These are phyloP conservation scores for Penicillium sp. DNA, from an alignment of 2,329 filamentous ascomycete species.

Conservation along the genomic window DNA sequence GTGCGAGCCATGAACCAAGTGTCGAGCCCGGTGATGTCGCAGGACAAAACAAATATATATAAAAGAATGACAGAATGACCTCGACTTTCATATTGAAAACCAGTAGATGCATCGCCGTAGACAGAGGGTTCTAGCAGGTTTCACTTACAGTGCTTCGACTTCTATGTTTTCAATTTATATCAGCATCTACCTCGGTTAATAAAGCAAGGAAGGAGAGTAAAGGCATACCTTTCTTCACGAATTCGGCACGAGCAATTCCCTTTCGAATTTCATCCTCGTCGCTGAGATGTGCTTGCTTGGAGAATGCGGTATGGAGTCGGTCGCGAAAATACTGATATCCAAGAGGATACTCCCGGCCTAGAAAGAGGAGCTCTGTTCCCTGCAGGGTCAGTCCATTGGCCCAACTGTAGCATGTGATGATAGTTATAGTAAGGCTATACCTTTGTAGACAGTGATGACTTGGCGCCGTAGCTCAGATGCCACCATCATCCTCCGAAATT, in stretches of 20 bases:
- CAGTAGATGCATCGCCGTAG: not conserved
- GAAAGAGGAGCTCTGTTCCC: constrained; percentile 74
- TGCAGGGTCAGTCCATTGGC: not conserved
- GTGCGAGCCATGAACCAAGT: constrained; percentile 13
- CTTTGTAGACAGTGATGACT: constrained; percentile 89
- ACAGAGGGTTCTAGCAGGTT: not conserved
- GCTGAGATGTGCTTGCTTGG: constrained; percentile 69
- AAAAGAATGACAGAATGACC: constrained; percentile 25
- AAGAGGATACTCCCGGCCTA: constrained; percentile 84
- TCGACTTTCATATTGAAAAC: not conserved
- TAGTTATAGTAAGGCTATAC: constrained; percentile 47
- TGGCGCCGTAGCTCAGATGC: constrained; percentile 70
- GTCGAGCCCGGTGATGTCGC: constrained; percentile 22
- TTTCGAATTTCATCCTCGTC: constrained; percentile 76
- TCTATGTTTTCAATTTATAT: constrained; percentile 57
- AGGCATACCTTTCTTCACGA: constrained; percentile 79
- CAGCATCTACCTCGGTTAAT: not conserved
- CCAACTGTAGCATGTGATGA: not conserved
- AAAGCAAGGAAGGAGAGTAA: not conserved
- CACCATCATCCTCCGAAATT: constrained; percentile 35
- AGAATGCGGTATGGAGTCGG: constrained; percentile 83
- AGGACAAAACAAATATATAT: constrained; percentile 18
- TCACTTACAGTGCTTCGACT: constrained; percentile 82
- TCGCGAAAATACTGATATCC: constrained; percentile 82
- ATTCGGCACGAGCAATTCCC: constrained; percentile 78